Percentiles rank a stretch among this genome's conserved stretches.
Conservation (phyloP, 2,329 filamentous ascomycete species). For the Paracamarosporium sp. region DNA sequence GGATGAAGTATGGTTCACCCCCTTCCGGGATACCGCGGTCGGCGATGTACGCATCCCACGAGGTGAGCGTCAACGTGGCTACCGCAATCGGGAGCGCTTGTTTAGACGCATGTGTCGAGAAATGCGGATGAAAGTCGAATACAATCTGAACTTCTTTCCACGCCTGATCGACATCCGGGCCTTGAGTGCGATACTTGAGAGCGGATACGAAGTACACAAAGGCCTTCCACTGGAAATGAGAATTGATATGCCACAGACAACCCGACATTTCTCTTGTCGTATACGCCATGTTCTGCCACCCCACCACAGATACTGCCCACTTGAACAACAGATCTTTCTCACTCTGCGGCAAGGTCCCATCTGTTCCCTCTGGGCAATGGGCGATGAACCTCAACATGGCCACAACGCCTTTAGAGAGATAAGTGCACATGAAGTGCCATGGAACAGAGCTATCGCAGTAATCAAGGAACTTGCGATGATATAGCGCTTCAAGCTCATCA, state of each 20-base stretch:
- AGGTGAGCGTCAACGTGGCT: constrained; percentile 51
- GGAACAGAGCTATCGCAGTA: constrained; percentile 46
- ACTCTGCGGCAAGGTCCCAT: constrained; percentile 31
- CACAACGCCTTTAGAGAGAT: constrained; percentile 53
- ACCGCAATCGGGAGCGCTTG: constrained; percentile 53
- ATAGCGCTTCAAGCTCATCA: constrained; percentile 49
- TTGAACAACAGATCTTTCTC: constrained; percentile 51
- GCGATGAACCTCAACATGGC: constrained; percentile 52
- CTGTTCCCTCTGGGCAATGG: constrained; percentile 51
- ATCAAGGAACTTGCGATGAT: constrained; percentile 49
- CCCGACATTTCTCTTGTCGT: constrained; percentile 47
- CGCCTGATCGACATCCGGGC: constrained; percentile 39
- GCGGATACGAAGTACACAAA: constrained; percentile 56
- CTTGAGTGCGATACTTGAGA: constrained; percentile 32
- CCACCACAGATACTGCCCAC: constrained; percentile 49
- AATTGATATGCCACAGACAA: constrained; percentile 56
- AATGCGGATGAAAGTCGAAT: constrained; percentile 52
- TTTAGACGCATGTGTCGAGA: constrained; percentile 42
- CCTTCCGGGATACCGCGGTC: constrained; percentile 12
- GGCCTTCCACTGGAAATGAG: constrained; percentile 60
- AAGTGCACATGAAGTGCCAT: constrained; percentile 53
- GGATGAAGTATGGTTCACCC: constrained; percentile 31
- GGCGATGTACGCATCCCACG: constrained; percentile 48
- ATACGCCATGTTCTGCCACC: constrained; percentile 50
- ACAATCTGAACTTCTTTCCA: constrained; percentile 56